phyloP scores from a whole-genome alignment of 768 basidiomycete species.

The Cyathus striatus region DNA sequence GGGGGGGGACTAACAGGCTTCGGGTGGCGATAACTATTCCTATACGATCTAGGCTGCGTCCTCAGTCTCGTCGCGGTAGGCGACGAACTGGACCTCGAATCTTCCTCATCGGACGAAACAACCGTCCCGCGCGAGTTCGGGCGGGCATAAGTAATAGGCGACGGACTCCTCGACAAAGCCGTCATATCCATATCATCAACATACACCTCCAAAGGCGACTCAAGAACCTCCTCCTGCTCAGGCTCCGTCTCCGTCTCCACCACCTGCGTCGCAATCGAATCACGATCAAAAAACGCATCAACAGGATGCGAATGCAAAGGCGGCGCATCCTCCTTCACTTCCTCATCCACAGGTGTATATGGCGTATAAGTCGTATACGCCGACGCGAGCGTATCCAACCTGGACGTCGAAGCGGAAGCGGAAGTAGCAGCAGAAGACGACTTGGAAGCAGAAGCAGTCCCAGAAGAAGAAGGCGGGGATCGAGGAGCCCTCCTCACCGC shows the following conservation, averaged over 20 bases:
- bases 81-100: slow-evolving; percentile 4
- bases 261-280: neutral
- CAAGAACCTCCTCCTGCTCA: slow-evolving; percentile 6
- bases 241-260: neutral
- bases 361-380: neutral
- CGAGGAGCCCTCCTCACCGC: neutral
- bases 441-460: neutral
- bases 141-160: slow-evolving; percentile 29
- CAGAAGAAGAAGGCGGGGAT: neutral
- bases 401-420: neutral
- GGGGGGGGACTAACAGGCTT: slow-evolving; percentile 8
- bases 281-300: neutral
- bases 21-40: slow-evolving; percentile 17
- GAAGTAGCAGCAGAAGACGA: neutral
- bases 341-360: neutral
- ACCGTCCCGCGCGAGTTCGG: slow-evolving; percentile 21
- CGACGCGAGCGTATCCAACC: neutral
- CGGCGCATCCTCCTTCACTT: neutral
- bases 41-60: slow-evolving; percentile 18
- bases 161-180: slow-evolving; percentile 19
- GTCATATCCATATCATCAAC: slow-evolving; percentile 16
- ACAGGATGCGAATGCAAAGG: neutral
- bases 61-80: slow-evolving; percentile 9
- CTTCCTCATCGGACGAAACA: slow-evolving; percentile 5
- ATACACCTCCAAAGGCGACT: slow-evolving; percentile 15